phyloP scores from a whole-genome alignment of 2,329 filamentous ascomycete genomes.

The Trichophyton equinum region DNA sequence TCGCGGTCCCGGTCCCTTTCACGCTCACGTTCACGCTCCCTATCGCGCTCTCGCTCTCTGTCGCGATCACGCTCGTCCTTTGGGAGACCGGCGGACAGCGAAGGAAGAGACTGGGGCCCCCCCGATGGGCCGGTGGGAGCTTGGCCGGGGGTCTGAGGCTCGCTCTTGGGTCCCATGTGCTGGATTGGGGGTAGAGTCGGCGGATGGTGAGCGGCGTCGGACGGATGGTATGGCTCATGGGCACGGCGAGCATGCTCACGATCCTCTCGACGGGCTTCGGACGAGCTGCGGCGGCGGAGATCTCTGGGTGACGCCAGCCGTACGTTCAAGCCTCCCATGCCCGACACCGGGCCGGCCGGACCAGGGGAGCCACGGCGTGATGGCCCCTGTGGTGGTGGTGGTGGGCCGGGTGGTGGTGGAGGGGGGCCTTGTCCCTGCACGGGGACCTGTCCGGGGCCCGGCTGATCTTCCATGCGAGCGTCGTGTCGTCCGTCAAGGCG shows the following conservation, averaged over 20 bases:
- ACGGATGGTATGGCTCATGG: constrained; percentile 76
- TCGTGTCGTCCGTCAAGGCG: constrained; percentile 64
- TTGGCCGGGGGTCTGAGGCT: constrained; percentile 11
- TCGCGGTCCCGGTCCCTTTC: background rate
- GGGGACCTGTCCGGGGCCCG: too few relatives aligned
- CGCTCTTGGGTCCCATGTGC: constrained; percentile 41
- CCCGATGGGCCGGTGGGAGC: constrained; percentile 13
- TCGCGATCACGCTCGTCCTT: constrained; percentile 40
- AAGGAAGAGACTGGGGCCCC: constrained; percentile 30
- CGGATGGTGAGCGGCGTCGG: constrained; percentile 80
- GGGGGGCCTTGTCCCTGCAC: constrained; percentile 31
- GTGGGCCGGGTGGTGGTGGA: background rate
- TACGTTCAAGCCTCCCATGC: constrained; percentile 36
- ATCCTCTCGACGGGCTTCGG: constrained; percentile 46
- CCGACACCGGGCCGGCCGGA: background rate
- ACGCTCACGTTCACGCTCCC: background rate
- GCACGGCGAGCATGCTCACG: constrained; percentile 54
- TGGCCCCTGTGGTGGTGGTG: background rate
- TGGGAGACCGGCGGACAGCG: constrained; percentile 19
- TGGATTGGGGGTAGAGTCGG: constrained; percentile 45
- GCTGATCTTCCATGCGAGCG: constrained; percentile 18
- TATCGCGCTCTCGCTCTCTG: background rate
- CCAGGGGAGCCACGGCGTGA: constrained; percentile 30
- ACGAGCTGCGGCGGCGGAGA: constrained; percentile 63
- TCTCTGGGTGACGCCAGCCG: constrained; percentile 54